Percentiles rank a stretch among this genome's conserved stretches.
These are phyloP conservation scores for Talaromyces sp. DNA, from an alignment of 2,329 filamentous ascomycete species.

Conservation along the genomic window DNA sequence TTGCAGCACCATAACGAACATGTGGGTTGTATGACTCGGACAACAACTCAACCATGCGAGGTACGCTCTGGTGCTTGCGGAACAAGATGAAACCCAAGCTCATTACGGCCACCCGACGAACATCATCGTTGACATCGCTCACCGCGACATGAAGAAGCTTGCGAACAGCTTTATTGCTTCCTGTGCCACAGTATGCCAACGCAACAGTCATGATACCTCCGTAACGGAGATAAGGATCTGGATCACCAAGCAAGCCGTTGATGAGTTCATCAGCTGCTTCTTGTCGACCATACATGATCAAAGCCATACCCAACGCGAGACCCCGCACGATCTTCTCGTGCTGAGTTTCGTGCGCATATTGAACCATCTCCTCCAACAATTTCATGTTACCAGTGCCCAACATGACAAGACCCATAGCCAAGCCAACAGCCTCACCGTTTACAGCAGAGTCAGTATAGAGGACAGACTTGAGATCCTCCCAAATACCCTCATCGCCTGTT, in stretches of 20 bases:
- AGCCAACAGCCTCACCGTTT: constrained; percentile 92
- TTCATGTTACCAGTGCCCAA: constrained; percentile 93
- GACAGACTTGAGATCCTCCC: constrained; percentile 83
- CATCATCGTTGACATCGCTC: constrained; percentile 96
- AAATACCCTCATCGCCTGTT: constrained; percentile 83
- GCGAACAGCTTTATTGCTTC: constrained; percentile 97
- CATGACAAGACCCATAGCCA: constrained; percentile 98
- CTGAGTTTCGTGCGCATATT: constrained; percentile 94
- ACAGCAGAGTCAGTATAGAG: constrained; percentile 92
- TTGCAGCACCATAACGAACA: constrained; percentile 93
- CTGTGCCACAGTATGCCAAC: constrained; percentile 92
- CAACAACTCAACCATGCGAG: constrained; percentile 96
- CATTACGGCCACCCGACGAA: constrained; percentile 93
- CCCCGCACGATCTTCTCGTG: constrained; percentile 99
- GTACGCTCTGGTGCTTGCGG: constrained; percentile 93
- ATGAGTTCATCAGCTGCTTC: constrained; percentile 94
- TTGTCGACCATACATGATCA: constrained; percentile 97
- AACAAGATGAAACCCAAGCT: constrained; percentile 97
- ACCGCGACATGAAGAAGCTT: constrained; percentile 94
- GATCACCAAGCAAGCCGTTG: constrained; percentile 86
- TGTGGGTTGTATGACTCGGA: constrained; percentile 99
- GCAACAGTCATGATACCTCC: constrained; percentile 99
- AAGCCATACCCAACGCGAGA: constrained; percentile 89
- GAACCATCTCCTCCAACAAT: constrained; percentile 93
- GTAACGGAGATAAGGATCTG: constrained; percentile 89